Evolutionary conservation across 352 stramenopile species (phyloP), one percentile per base, ranked within the genome.

Genomic region (Saprolegnia diclina): DNA sequence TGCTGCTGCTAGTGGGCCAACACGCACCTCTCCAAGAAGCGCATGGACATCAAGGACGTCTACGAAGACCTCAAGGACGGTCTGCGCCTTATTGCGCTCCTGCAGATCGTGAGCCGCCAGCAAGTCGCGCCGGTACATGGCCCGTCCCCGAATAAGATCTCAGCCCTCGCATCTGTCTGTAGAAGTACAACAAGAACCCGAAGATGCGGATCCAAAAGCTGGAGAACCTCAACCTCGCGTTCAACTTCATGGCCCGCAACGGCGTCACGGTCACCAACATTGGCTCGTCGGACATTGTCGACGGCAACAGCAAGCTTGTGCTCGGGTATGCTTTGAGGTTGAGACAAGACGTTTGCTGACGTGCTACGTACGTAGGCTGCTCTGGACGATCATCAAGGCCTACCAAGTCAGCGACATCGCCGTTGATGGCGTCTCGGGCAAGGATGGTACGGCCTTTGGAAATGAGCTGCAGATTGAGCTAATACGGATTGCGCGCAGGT

Each of bases 181-280:
- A 94, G 81, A 96, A 94, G 84, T 94, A 91, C 78, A 96, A 95
- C 83, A 92, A 91, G 76, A 92, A 95, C 66, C 88, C 87, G 67
- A 89, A 89, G 71, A 96, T 96, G 83, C 85, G 89, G 56, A 97
- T 97, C 76, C 90, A 97, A 71, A 96, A 96, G 78, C 91, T 96
- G 76, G 90, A 97, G 75, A 96, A 96, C 72, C 74, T 94, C 19
- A 96, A 96, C 79, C 88, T 96, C 65, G 82, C 88, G 55, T 94
- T 97, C 71, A 83, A 89, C 40, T 95, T 92, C 64, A 79, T 95
- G 76, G 83, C 92, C 61, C 89, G 89, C 72, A 93, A 93, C 72
- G 88, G 91, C 71, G 79, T 97, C 4, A 92, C 90, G 72, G 72
- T 96, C 61, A 95, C 90, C 16, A 97, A 97, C 79, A 90, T 97